Conservation (phyloP, 345 rosid genomes). For the Firmiana major region DNA sequence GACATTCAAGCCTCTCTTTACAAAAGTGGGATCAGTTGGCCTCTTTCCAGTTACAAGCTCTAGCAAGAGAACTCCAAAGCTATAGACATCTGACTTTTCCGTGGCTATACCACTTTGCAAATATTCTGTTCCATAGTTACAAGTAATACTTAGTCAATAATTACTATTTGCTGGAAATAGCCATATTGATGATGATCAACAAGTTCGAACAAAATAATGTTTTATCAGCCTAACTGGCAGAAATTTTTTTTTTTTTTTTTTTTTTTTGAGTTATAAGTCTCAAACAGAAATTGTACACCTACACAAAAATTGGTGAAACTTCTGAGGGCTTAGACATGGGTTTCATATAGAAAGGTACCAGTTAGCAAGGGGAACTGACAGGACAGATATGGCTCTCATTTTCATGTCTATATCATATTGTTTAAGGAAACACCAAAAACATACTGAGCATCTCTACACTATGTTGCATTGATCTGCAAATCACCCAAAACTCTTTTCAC, state of each 20-base stretch:
- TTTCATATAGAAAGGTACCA: not conserved
- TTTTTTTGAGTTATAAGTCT: not conserved
- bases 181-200: not conserved
- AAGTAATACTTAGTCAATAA: not conserved
- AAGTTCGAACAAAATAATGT: not conserved
- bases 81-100: conserved; percentile 90
- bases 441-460: not conserved
- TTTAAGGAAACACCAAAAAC: not conserved
- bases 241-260: too few species aligned
- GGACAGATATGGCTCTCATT: not conserved
- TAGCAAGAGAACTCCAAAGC: conserved; percentile 92
- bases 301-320: not conserved
- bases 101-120: conserved; percentile 91
- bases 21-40: conserved; percentile 80
- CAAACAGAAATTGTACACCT: not conserved
- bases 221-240: too few species aligned
- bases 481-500: not conserved
- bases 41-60: conserved; percentile 90
- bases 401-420: not conserved
- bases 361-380: not conserved
- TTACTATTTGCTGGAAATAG: not conserved
- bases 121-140: conserved; percentile 52
- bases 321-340: not conserved
- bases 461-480: not conserved
- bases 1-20: conserved; percentile 77